Base-by-base conservation (phyloP, 164 flowering plant genomes). In the Santalum album region DNA sequence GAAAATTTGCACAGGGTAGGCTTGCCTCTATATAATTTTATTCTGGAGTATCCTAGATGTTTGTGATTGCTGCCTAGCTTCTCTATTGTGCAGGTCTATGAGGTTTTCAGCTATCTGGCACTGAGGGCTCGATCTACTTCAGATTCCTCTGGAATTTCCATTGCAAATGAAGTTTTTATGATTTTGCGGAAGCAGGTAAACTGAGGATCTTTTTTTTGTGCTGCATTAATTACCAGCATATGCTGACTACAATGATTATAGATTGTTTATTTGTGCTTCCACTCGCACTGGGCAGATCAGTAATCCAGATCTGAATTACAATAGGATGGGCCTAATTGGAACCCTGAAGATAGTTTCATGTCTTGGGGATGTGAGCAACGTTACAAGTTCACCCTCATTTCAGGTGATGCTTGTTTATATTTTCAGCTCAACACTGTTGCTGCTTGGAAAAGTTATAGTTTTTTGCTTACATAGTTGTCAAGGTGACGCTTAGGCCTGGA, bases 251-350 rank as follows among this genome's bases (percentile, higher is more conserved):
- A 17, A 11, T 6, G 27, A 47, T 32, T 25, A 18, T 39, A 19
- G 6, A 11, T 65, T 35, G 24, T 49, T 42, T 23, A n/a, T 48
- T 17, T 42, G 22, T 46, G 55, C 34, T 29, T 42, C 26, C 34
- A 19, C 43, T 21, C 36, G 50, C 22, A 43, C 46, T 66, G 23
- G 32, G 43, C 74, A 88, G 96, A 74, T 86, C 19, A 63, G 73
- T 59, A 82, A 75, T 75, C 76, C 82, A 51, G 89, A 84, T 63
- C 49, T 86, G 58, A 77, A 69, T 49, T 89, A 78, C 77, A 88
- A 88, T 64, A 80, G 66, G 74, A 89, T 89, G 90, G 96, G 96
- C 21, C 55, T 89, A 20, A 79, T 89, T 72, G 96, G 96, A 60
- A 76, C 75, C 49, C 42, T 86, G 45, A 86, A 82, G 73, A 66